Evolutionary conservation across 257 asterid genomes (phyloP), one percentile per base, ranked within the genome.

Genomic region (Gentiana dahurica): DNA sequence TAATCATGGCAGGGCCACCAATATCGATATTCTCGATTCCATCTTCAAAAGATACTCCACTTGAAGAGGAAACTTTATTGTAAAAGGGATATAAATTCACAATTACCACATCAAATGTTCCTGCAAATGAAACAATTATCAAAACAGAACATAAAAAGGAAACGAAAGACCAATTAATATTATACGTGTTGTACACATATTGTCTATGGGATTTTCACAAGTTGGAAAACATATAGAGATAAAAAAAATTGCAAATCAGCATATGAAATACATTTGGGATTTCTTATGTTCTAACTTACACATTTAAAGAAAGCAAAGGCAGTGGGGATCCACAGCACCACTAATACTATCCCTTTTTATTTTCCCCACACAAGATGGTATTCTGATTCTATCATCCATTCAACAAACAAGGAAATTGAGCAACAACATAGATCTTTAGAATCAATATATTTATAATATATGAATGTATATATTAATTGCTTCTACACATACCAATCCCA

Each of bases 1-100:
- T 85, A 58, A 92, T 92, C 98, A 92, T 88, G 73, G 98, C 76
- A 70, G 97, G 98, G 52, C 97, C 97, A 33, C 98, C 98, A 75
- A 87, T 91, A 77, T 91, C 98, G 13, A 91, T 88, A 78, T 91
- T 91, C 77, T 91, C 98, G 66, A 91, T 85, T 65, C 95, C 98
- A 72, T 87, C 94, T 53, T 83, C 97, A 37, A 91, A 91, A 51
- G 94, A 75, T 57, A 88, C 75, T 63, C 84, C 93, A 49, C 77
- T 56, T 62, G 92, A 81, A 41, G 96, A 83, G 57, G 97, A 71
- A 70, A 88, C 97, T 78, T 81, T 88, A 57, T 76, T 82, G 54
- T 92, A 92, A 71, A 92, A 92, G 33, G 98, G 97, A 77, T 92
- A 92, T 58, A 92, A 74, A 80, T 92, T 92, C 67, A 92, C 98